A percentile compares a stretch with the other conserved stretches of the same genome.
Evolutionary conservation across 768 basidiomycete genomes (phyloP).

Genomic region (Termitomyces sp.): DNA sequence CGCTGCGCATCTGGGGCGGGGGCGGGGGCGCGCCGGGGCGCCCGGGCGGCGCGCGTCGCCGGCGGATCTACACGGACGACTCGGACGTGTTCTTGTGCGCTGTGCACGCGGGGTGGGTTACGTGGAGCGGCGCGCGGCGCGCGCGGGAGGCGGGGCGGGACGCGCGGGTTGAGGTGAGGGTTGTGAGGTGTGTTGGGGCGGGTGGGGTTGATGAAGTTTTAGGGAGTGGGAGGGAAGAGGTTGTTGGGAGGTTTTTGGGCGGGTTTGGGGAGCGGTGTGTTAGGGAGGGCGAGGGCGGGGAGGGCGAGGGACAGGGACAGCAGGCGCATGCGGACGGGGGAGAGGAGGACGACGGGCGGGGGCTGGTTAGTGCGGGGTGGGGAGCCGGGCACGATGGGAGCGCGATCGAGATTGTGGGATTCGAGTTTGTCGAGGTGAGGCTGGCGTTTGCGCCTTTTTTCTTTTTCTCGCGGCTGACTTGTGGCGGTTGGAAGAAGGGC

Average conservation of each 20-base stretch:
- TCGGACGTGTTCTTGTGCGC: conserved; percentile 68
- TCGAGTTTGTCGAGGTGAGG: conserved; percentile 59
- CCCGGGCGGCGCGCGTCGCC: conserved; percentile 9
- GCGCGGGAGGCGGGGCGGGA: conserved; percentile 35
- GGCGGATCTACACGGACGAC: conserved; percentile 69
- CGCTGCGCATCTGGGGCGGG: conserved; percentile 68
- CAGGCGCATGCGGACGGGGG: conserved; percentile 19
- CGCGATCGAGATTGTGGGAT: conserved; percentile 65
- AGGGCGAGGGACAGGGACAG: conserved; percentile 30
- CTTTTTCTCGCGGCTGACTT: background rate
- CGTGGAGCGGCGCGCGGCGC: conserved; percentile 36
- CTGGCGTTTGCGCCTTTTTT: background rate
- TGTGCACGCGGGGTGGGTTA: conserved; percentile 57
- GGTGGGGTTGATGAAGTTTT: conserved; percentile 25
- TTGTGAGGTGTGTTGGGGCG: conserved; percentile 30
- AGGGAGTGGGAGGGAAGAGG: conserved; percentile 29
- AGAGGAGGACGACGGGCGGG: conserved; percentile 47
- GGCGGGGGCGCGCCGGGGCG: conserved; percentile 52
- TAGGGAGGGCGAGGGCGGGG: conserved; percentile 23
- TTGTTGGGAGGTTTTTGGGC: conserved; percentile 41
- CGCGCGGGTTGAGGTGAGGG: conserved; percentile 32
- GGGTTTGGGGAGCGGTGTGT: conserved; percentile 38
- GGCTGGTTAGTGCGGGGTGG: conserved; percentile 66
- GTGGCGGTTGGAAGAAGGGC: conserved; percentile 34
- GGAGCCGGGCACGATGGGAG: conserved; percentile 77